phyloP scores from a whole-genome alignment of 805 yeast genomes.

The Metschnikowia colocasiae region DNA sequence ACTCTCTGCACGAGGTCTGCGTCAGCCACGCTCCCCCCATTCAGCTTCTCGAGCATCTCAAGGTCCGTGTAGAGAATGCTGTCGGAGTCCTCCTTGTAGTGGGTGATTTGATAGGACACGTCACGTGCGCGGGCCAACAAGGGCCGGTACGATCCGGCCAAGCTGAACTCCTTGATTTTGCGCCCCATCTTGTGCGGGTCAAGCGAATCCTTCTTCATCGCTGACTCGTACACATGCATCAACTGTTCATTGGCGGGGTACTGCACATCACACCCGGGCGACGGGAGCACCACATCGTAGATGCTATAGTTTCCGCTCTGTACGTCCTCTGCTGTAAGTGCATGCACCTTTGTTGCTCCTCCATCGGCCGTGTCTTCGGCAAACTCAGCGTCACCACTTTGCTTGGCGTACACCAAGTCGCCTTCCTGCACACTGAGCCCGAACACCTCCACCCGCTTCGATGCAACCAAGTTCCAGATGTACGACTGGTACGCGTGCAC shows the following conservation, averaged over 20 bases:
- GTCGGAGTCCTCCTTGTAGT: conserved; percentile 61
- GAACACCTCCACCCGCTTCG: conserved; percentile 65
- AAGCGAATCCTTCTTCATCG: conserved; percentile 77
- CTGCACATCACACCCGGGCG: conserved; percentile 90
- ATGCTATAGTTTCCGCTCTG: conserved; percentile 56
- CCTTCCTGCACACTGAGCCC: conserved; percentile 75
- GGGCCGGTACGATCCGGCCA: conserved; percentile 85
- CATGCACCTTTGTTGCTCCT: conserved; percentile 61
- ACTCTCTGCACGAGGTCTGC: conserved; percentile 22
- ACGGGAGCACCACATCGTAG: conserved; percentile 86
- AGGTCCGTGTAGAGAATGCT: conserved; percentile 79
- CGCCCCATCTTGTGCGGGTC: conserved; percentile 85
- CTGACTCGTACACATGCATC: conserved; percentile 56
- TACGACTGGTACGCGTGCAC: conserved; percentile 97
- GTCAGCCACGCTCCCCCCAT: conserved; percentile 23
- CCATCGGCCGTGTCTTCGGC: conserved; percentile 68
- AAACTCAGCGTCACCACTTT: conserved; percentile 46
- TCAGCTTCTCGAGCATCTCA: conserved; percentile 36
- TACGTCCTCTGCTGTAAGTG: conserved; percentile 72
- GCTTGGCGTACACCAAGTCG: conserved; percentile 58
- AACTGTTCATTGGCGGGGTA: conserved; percentile 72
- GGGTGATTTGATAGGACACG: conserved; percentile 58
- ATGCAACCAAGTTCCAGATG: conserved; percentile 87
- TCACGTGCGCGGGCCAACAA: conserved; percentile 63
- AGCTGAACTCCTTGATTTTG: conserved; percentile 80